phyloP scores from a whole-genome alignment of 768 basidiomycete species.

The Suillus plorans region DNA sequence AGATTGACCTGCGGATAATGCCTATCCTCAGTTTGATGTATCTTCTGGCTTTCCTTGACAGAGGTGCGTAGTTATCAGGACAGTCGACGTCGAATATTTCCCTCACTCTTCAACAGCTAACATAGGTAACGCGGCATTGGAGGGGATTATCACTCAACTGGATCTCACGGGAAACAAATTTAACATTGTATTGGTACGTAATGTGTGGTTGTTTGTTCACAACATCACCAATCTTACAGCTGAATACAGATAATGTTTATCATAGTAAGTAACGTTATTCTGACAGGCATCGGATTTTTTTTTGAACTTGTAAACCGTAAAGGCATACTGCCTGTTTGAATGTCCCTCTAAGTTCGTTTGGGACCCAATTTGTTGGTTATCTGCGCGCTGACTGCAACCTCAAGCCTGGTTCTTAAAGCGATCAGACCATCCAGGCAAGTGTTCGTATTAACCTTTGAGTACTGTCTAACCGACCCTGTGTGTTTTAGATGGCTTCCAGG shows the following conservation, averaged over 20 bases:
- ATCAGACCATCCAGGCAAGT: constrained; percentile 58
- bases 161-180: constrained; percentile 56
- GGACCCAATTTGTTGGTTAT: background rate
- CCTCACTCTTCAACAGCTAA: background rate
- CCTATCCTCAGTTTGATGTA: constrained; percentile 60
- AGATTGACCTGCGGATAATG: constrained; percentile 55
- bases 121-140: constrained; percentile 58
- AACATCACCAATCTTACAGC: background rate
- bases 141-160: constrained; percentile 56
- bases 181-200: constrained; percentile 57
- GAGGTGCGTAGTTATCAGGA: constrained; percentile 36
- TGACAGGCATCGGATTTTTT: background rate
- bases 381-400: background rate
- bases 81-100: background rate
- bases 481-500: constrained; percentile 59
- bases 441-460: constrained; percentile 17
- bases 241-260: constrained; percentile 59
- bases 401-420: constrained; percentile 48
- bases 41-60: constrained; percentile 60
- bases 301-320: background rate
- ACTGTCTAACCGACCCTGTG: background rate
- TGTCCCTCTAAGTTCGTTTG: constrained; percentile 60
- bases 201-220: constrained; percentile 26
- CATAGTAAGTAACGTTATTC: constrained; percentile 41
- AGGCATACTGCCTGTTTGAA: constrained; percentile 43